A percentile compares a stretch with the other conserved stretches of the same genome.
phyloP scores from a whole-genome alignment of 495 filamentous ascomycete genomes.

The Podospora sp. region DNA sequence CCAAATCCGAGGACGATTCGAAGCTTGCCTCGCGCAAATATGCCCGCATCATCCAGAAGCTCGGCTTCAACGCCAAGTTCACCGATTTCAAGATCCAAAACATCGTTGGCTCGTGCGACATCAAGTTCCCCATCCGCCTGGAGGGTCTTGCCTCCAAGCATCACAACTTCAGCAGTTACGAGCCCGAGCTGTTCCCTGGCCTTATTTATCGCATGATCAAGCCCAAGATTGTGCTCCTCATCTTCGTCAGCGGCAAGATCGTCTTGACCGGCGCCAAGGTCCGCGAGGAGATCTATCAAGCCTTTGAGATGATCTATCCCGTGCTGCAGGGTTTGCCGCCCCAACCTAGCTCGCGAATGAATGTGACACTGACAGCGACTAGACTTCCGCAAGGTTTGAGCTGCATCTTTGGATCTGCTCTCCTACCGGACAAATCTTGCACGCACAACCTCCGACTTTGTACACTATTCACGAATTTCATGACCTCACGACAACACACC shows the following conservation, averaged over 20 bases:
- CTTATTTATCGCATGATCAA: conserved; percentile 99
- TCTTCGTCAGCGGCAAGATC: conserved; percentile 99
- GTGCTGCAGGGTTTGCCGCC: conserved; percentile 77
- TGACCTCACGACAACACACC: conserved; percentile 53
- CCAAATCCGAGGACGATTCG: conserved; percentile 97
- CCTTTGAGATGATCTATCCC: conserved; percentile 98
- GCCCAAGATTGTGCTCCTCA: conserved; percentile 97
- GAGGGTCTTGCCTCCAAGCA: conserved; percentile 94
- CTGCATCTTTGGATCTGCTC: background rate
- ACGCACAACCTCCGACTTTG: conserved; percentile 31
- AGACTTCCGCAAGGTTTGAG: conserved; percentile 57
- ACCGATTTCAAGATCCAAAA: conserved; percentile 99
- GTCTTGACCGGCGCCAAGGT: conserved; percentile 98
- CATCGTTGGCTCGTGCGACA: conserved; percentile 97
- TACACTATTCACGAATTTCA: conserved; percentile 45
- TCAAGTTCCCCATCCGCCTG: conserved; percentile 98
- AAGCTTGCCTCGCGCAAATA: conserved; percentile 97
- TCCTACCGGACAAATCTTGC: conserved; percentile 8
- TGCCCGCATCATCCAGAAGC: conserved; percentile 98
- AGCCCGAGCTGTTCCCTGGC: conserved; percentile 98
- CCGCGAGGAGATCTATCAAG: conserved; percentile 97
- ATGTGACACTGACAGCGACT: conserved; percentile 22
- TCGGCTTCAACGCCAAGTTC: conserved; percentile 99
- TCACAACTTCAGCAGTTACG: conserved; percentile 99
- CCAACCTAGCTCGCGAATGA: conserved; percentile 18